Percentiles rank a stretch among this genome's conserved stretches.
These are phyloP conservation scores for Oehlia diaphana DNA, from an alignment of 192 early-diverging fungal species.

Conservation along the genomic window DNA sequence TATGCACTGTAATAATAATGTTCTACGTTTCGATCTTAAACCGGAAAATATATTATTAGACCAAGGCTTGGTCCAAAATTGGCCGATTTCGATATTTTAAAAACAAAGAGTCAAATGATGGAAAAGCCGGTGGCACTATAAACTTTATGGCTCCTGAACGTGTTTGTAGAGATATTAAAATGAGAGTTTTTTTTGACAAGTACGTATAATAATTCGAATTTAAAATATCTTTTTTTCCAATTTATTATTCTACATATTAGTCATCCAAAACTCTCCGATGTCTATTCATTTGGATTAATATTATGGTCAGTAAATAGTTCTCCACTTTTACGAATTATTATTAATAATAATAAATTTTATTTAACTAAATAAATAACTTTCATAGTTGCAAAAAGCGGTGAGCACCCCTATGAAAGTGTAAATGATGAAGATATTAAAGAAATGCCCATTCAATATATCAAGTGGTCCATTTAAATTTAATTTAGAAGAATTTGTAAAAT, in stretches of 20 bases:
- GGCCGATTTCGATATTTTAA: conserved; percentile 25
- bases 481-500: too few relatives aligned
- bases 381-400: conserved; percentile 19
- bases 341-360: background rate
- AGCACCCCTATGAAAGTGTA: conserved; percentile 20
- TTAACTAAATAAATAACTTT: background rate
- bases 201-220: background rate
- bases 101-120: conserved; percentile 18
- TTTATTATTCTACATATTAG: background rate
- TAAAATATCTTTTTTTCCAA: background rate
- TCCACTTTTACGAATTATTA: background rate
- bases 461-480: too few relatives aligned
- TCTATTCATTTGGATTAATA: conserved; percentile 28
- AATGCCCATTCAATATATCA: background rate
- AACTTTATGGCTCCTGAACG: conserved; percentile 27
- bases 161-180: conserved; percentile 9
- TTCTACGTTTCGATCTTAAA: conserved; percentile 24
- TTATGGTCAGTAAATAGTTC: conserved; percentile 20
- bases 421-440: conserved; percentile 26
- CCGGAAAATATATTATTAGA: conserved; percentile 26
- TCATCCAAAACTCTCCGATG: conserved; percentile 20
- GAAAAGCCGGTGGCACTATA: conserved; percentile 20
- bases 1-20: conserved; percentile 28
- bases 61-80: conserved; percentile 8
- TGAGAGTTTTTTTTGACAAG: conserved; percentile 21